A percentile compares a stretch with the other conserved stretches of the same genome.
phyloP scores from a whole-genome alignment of 495 filamentous ascomycete genomes.

The Achaetomiella virescens region DNA sequence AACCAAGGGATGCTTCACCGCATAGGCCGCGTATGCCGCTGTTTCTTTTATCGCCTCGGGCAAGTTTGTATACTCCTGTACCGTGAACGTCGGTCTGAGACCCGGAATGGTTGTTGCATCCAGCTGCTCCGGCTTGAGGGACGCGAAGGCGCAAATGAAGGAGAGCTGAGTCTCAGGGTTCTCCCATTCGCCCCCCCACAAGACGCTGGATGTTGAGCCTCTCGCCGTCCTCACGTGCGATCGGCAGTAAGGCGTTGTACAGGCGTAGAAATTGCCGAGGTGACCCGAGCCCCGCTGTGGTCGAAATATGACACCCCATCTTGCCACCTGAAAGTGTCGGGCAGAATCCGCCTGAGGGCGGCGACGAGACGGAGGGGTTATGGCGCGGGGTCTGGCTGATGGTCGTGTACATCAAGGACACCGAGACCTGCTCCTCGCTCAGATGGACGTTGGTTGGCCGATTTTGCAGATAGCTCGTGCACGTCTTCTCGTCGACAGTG shows the following conservation, averaged over 20 bases:
- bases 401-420: constrained; percentile 66
- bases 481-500: constrained; percentile 45
- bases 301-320: constrained; percentile 78
- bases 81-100: constrained; percentile 67
- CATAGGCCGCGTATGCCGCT: constrained; percentile 64
- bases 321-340: constrained; percentile 69
- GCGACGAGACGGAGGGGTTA: constrained; percentile 68
- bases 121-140: constrained; percentile 60
- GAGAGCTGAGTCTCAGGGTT: constrained; percentile 81
- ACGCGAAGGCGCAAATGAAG: constrained; percentile 77
- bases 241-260: constrained; percentile 65
- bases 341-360: constrained; percentile 40
- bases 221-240: constrained; percentile 52
- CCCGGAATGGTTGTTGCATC: constrained; percentile 78
- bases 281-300: constrained; percentile 66
- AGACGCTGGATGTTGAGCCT: constrained; percentile 68
- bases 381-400: constrained; percentile 70
- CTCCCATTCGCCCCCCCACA: constrained; percentile 86
- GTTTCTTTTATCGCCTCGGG: constrained; percentile 62
- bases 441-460: constrained; percentile 62
- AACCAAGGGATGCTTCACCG: constrained; percentile 78
- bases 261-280: constrained; percentile 74
- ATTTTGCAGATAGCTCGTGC: constrained; percentile 51
- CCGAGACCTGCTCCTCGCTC: constrained; percentile 74
- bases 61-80: constrained; percentile 69